These are phyloP conservation scores for Fusarium ambrosium DNA, from an alignment of 2,329 filamentous ascomycete species.

Conservation along the genomic window DNA sequence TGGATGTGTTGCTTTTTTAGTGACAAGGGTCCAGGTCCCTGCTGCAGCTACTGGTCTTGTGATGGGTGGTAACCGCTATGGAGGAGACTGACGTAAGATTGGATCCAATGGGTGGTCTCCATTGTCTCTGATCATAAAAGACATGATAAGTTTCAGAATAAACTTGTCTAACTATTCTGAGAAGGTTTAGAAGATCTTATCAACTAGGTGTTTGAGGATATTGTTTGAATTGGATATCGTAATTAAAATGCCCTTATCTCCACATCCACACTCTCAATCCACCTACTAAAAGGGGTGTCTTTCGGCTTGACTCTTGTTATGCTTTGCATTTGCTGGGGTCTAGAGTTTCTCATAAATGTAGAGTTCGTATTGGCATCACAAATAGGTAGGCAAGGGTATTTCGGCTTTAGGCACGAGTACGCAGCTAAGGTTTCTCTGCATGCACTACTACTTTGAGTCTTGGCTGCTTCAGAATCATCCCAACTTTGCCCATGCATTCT, in stretches of 20 bases:
- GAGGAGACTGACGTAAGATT: conserved; percentile 2
- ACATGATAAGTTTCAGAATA: neutral
- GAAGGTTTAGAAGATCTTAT: conserved; percentile 1
- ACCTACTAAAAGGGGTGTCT: neutral
- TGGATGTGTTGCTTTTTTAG: neutral
- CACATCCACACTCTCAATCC: neutral
- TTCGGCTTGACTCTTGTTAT: conserved; percentile 2
- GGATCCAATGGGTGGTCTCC: neutral
- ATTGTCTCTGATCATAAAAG: neutral
- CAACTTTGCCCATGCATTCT: neutral
- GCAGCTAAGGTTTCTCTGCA: neutral
- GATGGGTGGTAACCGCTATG: neutral
- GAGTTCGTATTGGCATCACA: neutral
- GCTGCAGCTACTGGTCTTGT: neutral
- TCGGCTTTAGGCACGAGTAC: neutral
- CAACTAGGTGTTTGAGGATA: neutral
- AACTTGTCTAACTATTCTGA: neutral
- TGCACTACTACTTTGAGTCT: neutral
- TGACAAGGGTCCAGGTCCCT: conserved; percentile 31
- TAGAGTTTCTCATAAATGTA: neutral
- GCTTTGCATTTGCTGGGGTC: neutral
- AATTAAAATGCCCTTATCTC: neutral
- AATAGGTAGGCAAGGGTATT: neutral
- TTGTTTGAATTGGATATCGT: neutral
- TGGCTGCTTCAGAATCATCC: neutral